A percentile compares a stretch with the other conserved stretches of the same genome.
phyloP scores from a whole-genome alignment of 1,139 yeast species.

The Scheffersomyces titani region DNA sequence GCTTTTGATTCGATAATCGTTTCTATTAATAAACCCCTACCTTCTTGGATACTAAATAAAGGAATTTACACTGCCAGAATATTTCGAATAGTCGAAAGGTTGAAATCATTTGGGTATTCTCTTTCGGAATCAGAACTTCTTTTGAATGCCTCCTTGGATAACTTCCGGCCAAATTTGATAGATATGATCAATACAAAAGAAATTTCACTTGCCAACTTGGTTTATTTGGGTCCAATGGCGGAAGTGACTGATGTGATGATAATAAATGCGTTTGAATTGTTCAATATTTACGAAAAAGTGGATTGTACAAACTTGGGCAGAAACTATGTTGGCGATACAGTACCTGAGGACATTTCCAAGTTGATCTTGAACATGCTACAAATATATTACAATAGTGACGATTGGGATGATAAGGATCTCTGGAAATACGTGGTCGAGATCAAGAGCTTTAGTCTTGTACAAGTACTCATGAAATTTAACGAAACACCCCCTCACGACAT shows the following conservation, averaged over 20 bases:
- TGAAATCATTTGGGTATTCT: constrained; percentile 14
- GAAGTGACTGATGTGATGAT: constrained; percentile 3
- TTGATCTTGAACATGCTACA: constrained; percentile 11
- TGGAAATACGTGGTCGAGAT: constrained; percentile 21
- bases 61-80: constrained; percentile 16
- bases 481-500: constrained; percentile 15
- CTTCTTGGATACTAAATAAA: constrained; percentile 8
- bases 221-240: not conserved
- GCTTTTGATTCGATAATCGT: constrained; percentile 3
- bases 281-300: constrained; percentile 9
- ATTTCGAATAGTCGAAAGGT: constrained; percentile 11
- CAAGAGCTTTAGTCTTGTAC: constrained; percentile 18
- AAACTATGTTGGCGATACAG: constrained; percentile 5
- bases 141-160: constrained; percentile 8
- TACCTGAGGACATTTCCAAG: constrained; percentile 11
- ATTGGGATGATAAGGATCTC: constrained; percentile 11
- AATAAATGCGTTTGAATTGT: constrained; percentile 7
- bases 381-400: constrained; percentile 8
- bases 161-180: constrained; percentile 7
- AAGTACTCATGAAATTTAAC: constrained; percentile 19
- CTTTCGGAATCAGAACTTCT: constrained; percentile 14
- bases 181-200: constrained; percentile 1
- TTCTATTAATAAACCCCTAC: constrained; percentile 7
- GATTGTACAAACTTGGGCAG: constrained; percentile 8
- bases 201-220: constrained; percentile 4